phyloP scores from a whole-genome alignment of 345 rosid genomes.

The Brassica napus region DNA sequence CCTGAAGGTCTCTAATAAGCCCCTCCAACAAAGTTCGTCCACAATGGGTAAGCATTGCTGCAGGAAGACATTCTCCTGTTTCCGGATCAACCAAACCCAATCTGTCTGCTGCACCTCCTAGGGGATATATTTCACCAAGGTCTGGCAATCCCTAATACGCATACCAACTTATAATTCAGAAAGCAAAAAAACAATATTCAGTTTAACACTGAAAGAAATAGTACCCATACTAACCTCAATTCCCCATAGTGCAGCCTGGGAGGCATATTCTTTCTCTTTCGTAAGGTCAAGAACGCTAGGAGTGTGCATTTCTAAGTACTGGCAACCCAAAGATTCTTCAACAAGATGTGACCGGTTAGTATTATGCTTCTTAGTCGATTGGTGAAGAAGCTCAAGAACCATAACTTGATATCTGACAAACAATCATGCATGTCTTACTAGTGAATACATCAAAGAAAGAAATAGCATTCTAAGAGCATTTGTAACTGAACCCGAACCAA shows the following conservation, averaged over 20 bases:
- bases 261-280: slow-evolving; percentile 62
- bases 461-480: background rate
- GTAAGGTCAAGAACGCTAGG: slow-evolving; percentile 81
- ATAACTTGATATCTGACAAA: slow-evolving; percentile 74
- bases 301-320: slow-evolving; percentile 68
- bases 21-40: slow-evolving; percentile 92
- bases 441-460: slow-evolving; percentile 6
- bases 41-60: slow-evolving; percentile 95
- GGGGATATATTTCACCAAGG: slow-evolving; percentile 89
- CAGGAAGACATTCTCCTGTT: slow-evolving; percentile 91
- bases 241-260: slow-evolving; percentile 95
- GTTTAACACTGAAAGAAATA: background rate
- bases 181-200: background rate
- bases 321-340: slow-evolving; percentile 54
- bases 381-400: slow-evolving; percentile 79
- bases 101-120: slow-evolving; percentile 92
- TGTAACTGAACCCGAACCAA: background rate
- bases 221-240: slow-evolving; percentile 58
- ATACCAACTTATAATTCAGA: slow-evolving; percentile 39
- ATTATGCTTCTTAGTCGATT: slow-evolving; percentile 50
- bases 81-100: slow-evolving; percentile 82
- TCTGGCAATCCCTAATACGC: slow-evolving; percentile 84
- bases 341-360: slow-evolving; percentile 43
- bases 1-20: slow-evolving; percentile 95
- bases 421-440: slow-evolving; percentile 32